A percentile compares a stretch with the other conserved stretches of the same genome.
These are phyloP conservation scores for Citrus unshiu DNA, from an alignment of 345 rosid genomes.

Conservation along the genomic window DNA sequence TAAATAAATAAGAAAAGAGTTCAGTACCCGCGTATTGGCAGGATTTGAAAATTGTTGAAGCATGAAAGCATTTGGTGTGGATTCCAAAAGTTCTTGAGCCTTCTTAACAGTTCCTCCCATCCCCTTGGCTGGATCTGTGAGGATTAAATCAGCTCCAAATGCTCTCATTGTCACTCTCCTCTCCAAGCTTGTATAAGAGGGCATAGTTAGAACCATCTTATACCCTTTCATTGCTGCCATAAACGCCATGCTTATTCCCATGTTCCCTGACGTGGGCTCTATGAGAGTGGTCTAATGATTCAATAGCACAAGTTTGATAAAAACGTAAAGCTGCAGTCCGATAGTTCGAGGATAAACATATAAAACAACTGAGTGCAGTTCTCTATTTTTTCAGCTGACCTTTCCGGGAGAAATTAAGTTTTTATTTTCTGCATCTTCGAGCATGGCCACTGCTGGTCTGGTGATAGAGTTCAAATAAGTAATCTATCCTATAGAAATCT, in stretches of 20 bases:
- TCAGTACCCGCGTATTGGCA: constrained; percentile 68
- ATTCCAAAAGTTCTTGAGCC: constrained; percentile 73
- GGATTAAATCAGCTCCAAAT: constrained; percentile 87
- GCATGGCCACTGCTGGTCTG: constrained; percentile 92
- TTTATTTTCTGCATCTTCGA: constrained; percentile 74
- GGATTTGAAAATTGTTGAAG: constrained; percentile 90
- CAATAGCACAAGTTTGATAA: not conserved
- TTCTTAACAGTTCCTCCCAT: constrained; percentile 98
- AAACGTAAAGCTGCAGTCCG: not conserved
- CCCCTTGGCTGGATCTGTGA: constrained; percentile 93
- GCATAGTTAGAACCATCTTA: constrained; percentile 89
- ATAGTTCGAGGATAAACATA: not conserved
- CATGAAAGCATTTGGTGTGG: constrained; percentile 78
- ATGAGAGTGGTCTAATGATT: constrained; percentile 66
- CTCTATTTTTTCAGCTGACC: constrained; percentile 30
- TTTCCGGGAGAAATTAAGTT: constrained; percentile 71
- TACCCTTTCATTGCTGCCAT: constrained; percentile 93
- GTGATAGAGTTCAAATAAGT: not conserved
- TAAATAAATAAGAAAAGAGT: not conserved
- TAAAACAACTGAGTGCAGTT: not conserved
- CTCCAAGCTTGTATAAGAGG: constrained; percentile 95
- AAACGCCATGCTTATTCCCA: constrained; percentile 97
- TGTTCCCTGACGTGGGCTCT: constrained; percentile 97
- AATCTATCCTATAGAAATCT: no score
- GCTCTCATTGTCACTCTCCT: constrained; percentile 96